Conservation (phyloP, 163 green algal genomes). For the Volvox carteri region DNA sequence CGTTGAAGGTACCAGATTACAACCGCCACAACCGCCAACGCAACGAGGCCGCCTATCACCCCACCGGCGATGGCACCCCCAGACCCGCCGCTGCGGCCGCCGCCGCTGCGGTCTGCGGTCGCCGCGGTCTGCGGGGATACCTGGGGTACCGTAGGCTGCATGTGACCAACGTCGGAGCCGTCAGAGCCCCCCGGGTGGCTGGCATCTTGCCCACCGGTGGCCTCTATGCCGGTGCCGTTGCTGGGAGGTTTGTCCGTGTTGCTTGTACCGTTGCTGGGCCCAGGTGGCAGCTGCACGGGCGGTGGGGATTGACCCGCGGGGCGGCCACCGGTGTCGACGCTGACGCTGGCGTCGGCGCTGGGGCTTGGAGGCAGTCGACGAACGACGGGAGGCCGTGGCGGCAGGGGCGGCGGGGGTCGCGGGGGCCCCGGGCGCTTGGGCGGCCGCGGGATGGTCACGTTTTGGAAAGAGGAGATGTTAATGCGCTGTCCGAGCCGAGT, state of each 20-base stretch:
- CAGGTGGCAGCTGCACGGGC: too few relatives aligned
- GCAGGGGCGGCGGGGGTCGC: neutral
- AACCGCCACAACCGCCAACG: neutral
- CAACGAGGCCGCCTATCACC: neutral
- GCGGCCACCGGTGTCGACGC: too few relatives aligned
- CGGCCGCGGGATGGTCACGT: neutral
- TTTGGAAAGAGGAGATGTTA: slow-evolving; percentile 40
- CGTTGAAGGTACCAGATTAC: neutral
- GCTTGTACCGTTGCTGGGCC: neutral
- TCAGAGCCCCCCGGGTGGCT: too few relatives aligned
- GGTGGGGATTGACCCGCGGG: too few relatives aligned
- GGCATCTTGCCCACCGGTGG: too few relatives aligned
- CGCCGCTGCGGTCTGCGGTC: neutral
- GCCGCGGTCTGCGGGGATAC: too few relatives aligned
- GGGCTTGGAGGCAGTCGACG: too few relatives aligned
- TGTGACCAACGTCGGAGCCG: too few relatives aligned
- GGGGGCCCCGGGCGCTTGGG: slow-evolving; percentile 23
- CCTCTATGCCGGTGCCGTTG: neutral
- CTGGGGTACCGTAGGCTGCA: too few relatives aligned
- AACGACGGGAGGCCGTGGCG: slow-evolving; percentile 18
- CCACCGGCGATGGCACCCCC: neutral
- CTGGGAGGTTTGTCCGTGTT: neutral
- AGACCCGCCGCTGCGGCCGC: neutral
- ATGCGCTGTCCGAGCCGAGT: neutral
- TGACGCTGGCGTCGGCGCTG: too few relatives aligned